These are phyloP conservation scores for Neurospora tetraspora DNA, from an alignment of 495 filamentous ascomycete species.

Conservation along the genomic window DNA sequence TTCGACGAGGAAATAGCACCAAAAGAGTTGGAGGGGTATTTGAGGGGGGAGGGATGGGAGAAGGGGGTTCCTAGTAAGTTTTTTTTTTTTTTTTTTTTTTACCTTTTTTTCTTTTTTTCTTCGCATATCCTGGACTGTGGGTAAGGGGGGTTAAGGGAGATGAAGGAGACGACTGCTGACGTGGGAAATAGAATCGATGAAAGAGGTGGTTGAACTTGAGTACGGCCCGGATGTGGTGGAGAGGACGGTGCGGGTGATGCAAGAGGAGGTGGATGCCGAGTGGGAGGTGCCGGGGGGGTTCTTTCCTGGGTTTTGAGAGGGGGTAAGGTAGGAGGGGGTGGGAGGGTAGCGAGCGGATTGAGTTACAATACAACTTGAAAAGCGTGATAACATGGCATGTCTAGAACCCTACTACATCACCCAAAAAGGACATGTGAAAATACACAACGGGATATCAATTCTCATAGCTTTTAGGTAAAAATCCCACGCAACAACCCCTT, in stretches of 20 bases:
- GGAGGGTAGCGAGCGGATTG: too few relatives aligned
- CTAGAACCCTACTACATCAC: not conserved
- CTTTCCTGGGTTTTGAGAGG: not conserved
- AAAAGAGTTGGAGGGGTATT: constrained; percentile 5
- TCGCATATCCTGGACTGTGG: not conserved
- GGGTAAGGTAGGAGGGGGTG: not conserved
- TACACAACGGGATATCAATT: not conserved
- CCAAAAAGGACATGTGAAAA: too few relatives aligned
- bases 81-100: too few relatives aligned
- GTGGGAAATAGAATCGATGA: not conserved
- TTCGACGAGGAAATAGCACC: constrained; percentile 13
- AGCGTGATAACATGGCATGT: not conserved
- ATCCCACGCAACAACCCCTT: not conserved
- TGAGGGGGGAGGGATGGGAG: constrained; percentile 7
- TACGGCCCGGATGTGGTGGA: constrained; percentile 14
- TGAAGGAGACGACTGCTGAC: not conserved
- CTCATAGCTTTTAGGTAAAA: not conserved
- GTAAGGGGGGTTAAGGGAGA: not conserved
- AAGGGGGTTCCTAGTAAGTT: not conserved
- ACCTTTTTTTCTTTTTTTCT: too few relatives aligned
- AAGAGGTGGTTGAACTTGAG: constrained; percentile 11
- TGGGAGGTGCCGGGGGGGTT: constrained; percentile 12
- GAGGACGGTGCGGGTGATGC: constrained; percentile 7
- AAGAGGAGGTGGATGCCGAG: not conserved
- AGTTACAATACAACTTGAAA: not conserved